Evolutionary conservation across 2,329 filamentous ascomycete species (phyloP), one percentile per base, ranked within the genome.

Genomic region (Macrophomina tecta): DNA sequence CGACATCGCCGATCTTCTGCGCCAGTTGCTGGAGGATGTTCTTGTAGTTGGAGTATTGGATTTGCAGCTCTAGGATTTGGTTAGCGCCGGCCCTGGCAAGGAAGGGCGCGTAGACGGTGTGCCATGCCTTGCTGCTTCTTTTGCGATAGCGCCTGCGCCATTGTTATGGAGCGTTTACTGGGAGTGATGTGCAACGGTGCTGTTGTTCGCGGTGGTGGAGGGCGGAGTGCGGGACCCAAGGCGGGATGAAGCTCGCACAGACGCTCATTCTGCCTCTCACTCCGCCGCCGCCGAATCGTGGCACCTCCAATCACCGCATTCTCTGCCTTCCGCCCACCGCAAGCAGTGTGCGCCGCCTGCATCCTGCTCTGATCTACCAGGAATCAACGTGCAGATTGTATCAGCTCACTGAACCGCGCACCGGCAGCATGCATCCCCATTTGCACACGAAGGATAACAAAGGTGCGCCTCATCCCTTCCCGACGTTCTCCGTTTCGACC

Each of bases 1-100:
- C 95, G 66, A 99, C 94, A 76, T 98, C 94, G 48, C 95, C 95
- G 73, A 99, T 97, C 80, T 97, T 98, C 76, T 93, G 90, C 36
- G 95, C 95, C 74, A 99, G 89, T 76, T 95, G 92, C 81, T 98
- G 94, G 67, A 99, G 87, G 40, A 84, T 88, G 74, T 86, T 89
- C 75, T 90, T 90, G 84, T 86, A 94, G 80, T 89, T 92, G 71
- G 87, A 87, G 78, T 95, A 95, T 73, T 92, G 91, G 60, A 85
- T 82, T 81, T 95, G 92, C 71, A 95, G 87, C 77, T 95, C 92
- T 95, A 73, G 9, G 40, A 7, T 2, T 23, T n/a, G 40, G 49
- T 61, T 28, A 63, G 66, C 56, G 48, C 40, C n/a, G 46, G 38
- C 5, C 40, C 68, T 60, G 52, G 28, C 66, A 52, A 56, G 11